Evolutionary conservation across 1,284 basidiomycete species (phyloP).

Genomic region (Trichosporon asahii): DNA sequence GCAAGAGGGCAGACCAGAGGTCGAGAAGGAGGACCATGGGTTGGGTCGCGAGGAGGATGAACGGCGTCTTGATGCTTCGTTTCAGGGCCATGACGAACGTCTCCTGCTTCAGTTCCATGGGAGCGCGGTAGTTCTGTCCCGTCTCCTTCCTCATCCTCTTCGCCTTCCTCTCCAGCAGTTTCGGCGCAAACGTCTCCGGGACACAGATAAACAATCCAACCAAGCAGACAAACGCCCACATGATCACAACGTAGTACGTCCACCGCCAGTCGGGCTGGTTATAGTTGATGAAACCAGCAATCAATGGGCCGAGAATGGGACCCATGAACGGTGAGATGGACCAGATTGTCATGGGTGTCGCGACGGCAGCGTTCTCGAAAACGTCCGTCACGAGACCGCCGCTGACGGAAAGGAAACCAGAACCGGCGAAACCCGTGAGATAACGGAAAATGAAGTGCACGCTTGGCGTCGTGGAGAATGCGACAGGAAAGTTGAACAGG

Average conservation of each 20-base stretch:
- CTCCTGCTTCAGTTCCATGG: slow-evolving; percentile 56
- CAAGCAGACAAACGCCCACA: slow-evolving; percentile 54
- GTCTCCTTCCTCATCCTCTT: slow-evolving; percentile 56
- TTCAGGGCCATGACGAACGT: slow-evolving; percentile 56
- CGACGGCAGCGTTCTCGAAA: slow-evolving; percentile 63
- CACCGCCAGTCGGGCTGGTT: slow-evolving; percentile 66
- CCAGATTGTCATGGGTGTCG: slow-evolving; percentile 74
- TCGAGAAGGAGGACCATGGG: slow-evolving; percentile 71
- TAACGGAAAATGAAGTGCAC: slow-evolving; percentile 68
- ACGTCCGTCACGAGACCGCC: slow-evolving; percentile 76
- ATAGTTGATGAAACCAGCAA: slow-evolving; percentile 57
- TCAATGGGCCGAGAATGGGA: slow-evolving; percentile 60
- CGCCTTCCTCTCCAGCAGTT: slow-evolving; percentile 62
- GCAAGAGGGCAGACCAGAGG: slow-evolving; percentile 61
- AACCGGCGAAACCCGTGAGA: slow-evolving; percentile 62
- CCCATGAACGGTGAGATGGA: slow-evolving; percentile 69
- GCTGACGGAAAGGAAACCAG: slow-evolving; percentile 73
- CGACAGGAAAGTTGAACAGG: slow-evolving; percentile 62
- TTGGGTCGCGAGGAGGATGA: slow-evolving; percentile 68
- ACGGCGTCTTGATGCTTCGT: slow-evolving; percentile 64
- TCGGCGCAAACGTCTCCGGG: slow-evolving; percentile 71
- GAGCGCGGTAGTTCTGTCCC: slow-evolving; percentile 60
- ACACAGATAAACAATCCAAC: slow-evolving; percentile 55
- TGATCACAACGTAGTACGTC: slow-evolving; percentile 67
- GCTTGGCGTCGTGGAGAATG: slow-evolving; percentile 56